Conservation (phyloP, 2,329 filamentous ascomycete genomes). For the Colletotrichum sp. region DNA sequence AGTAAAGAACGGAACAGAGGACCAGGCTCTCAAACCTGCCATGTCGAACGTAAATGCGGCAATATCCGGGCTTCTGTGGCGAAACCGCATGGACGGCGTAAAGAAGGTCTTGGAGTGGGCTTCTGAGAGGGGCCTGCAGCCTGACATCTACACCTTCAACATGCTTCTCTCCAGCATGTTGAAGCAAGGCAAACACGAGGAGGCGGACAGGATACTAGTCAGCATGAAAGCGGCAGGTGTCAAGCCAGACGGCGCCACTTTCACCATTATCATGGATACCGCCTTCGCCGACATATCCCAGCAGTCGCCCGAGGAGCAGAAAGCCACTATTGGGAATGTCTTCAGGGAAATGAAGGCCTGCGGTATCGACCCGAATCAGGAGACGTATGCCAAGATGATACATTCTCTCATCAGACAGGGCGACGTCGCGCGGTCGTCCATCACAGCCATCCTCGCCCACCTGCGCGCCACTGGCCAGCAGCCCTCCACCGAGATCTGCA, state of each 20-base stretch:
- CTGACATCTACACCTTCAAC: slow-evolving; percentile 69
- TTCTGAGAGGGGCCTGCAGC: slow-evolving; percentile 55
- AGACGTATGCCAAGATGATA: slow-evolving; percentile 74
- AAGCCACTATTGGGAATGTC: slow-evolving; percentile 54
- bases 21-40: slow-evolving; percentile 58
- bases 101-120: slow-evolving; percentile 65
- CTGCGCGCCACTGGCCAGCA: slow-evolving; percentile 60
- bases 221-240: slow-evolving; percentile 64
- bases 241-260: slow-evolving; percentile 70
- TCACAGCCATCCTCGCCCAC: slow-evolving; percentile 65
- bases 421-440: slow-evolving; percentile 49
- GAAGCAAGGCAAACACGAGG: slow-evolving; percentile 47
- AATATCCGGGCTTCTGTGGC: slow-evolving; percentile 64
- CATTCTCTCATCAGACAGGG: slow-evolving; percentile 61
- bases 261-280: slow-evolving; percentile 73
- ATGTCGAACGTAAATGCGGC: slow-evolving; percentile 73
- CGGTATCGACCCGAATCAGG: slow-evolving; percentile 63
- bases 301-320: slow-evolving; percentile 53
- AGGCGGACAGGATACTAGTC: slow-evolving; percentile 57
- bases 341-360: slow-evolving; percentile 62
- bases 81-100: slow-evolving; percentile 52
- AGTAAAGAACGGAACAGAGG: slow-evolving; percentile 28
- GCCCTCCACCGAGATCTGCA: slow-evolving; percentile 72
- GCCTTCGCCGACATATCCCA: slow-evolving; percentile 47
- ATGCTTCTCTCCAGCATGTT: slow-evolving; percentile 69